These are phyloP conservation scores for Elsinoe australis DNA, from an alignment of 2,329 filamentous ascomycete genomes.

Conservation along the genomic window DNA sequence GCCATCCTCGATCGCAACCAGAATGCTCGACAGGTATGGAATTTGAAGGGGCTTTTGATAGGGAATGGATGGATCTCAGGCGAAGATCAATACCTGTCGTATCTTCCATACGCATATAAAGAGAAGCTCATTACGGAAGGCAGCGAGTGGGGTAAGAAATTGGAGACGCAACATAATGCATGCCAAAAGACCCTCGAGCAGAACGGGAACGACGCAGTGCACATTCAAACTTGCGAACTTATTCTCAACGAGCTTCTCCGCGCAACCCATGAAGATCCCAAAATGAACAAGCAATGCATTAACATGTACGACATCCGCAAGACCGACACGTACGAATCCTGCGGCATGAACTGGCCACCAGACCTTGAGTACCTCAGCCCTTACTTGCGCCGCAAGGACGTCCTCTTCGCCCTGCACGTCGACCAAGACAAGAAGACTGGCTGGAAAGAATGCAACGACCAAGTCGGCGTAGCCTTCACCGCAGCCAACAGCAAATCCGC, in stretches of 20 bases:
- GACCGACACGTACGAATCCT: conserved; percentile 69
- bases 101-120: conserved; percentile 73
- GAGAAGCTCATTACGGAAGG: conserved; percentile 63
- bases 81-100: conserved; percentile 78
- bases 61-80: conserved; percentile 98
- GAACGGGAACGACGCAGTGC: conserved; percentile 54
- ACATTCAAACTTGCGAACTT: conserved; percentile 63
- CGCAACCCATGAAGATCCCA: conserved; percentile 47
- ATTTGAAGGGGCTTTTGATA: conserved; percentile 76
- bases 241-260: conserved; percentile 67
- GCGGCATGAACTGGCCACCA: conserved; percentile 97
- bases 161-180: conserved; percentile 61
- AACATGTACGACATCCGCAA: conserved; percentile 98
- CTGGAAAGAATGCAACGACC: conserved; percentile 83
- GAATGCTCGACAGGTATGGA: conserved; percentile 58
- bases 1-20: conserved; percentile 78
- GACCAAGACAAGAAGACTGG: conserved; percentile 73
- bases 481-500: conserved; percentile 65
- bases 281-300: conserved; percentile 52
- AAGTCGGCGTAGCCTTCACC: conserved; percentile 65
- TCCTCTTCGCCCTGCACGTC: conserved; percentile 72
- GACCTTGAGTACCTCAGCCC: conserved; percentile 71
- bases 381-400: conserved; percentile 77
- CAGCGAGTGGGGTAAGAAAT: conserved; percentile 53
- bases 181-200: conserved; percentile 58